Evolutionary conservation across 2,329 filamentous ascomycete species (phyloP).

Genomic region (Achaetomium macrosporum): DNA sequence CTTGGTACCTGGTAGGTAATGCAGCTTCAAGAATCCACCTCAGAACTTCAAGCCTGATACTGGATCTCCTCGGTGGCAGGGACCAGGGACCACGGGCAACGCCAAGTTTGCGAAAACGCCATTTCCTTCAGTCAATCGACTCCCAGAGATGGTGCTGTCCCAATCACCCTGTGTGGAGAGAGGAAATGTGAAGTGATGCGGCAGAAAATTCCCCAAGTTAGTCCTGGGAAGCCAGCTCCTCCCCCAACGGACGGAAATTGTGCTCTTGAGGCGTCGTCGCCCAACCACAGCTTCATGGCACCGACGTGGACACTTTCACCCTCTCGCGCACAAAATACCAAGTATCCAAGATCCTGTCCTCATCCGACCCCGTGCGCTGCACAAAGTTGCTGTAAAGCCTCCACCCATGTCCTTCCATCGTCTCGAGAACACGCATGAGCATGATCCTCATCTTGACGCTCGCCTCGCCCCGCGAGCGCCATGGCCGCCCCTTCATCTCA

Average conservation of each 20-base stretch:
- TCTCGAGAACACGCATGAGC: slow-evolving; percentile 19
- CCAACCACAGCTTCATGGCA: background rate
- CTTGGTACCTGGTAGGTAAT: no score
- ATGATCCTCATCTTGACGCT: slow-evolving; percentile 17
- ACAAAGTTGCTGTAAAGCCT: slow-evolving; percentile 14
- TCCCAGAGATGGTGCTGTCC: no score
- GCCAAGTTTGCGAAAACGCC: no score
- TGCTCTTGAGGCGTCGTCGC: background rate
- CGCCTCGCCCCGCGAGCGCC: slow-evolving; percentile 14
- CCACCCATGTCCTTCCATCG: slow-evolving; percentile 21
- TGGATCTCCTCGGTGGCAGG: no score
- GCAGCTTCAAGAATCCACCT: no score
- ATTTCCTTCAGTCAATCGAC: no score
- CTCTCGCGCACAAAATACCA: slow-evolving; percentile 22
- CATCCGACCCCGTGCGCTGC: slow-evolving; percentile 18
- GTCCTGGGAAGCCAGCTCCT: background rate
- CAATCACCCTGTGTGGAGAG: no score
- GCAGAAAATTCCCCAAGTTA: no score
- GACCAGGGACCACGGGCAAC: no score
- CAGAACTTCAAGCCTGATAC: no score
- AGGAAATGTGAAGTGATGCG: no score
- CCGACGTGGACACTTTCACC: background rate
- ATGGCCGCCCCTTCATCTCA: slow-evolving; percentile 20
- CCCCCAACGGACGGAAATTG: background rate
- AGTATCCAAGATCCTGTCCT: slow-evolving; percentile 19